Percentiles rank a stretch among this genome's conserved stretches.
These are phyloP conservation scores for Blastocystis hominis DNA, from an alignment of 352 stramenopile species.

Conservation along the genomic window DNA sequence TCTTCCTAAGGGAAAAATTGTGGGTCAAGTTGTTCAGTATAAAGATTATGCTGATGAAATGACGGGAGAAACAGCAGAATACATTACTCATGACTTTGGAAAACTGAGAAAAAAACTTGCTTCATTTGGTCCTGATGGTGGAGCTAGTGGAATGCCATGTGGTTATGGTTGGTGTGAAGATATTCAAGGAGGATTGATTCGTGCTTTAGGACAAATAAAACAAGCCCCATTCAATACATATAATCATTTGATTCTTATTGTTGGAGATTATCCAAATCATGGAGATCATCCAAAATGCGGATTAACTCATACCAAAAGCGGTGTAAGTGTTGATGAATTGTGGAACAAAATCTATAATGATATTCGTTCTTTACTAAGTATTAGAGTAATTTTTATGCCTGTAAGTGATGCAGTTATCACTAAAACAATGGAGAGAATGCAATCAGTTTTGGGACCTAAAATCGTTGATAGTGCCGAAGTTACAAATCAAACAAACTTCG, in stretches of 20 bases:
- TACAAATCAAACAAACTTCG: no score
- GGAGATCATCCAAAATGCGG: no score
- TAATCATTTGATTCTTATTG: conserved; percentile 20
- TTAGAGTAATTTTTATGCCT: background rate
- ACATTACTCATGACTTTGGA: background rate
- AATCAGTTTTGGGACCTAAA: no score
- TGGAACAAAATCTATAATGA: background rate
- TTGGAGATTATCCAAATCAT: background rate
- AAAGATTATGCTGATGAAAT: no score
- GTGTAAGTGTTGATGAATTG: background rate
- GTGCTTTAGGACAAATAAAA: background rate
- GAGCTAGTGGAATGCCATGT: background rate
- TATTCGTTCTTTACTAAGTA: background rate
- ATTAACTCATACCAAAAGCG: no score
- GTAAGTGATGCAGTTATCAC: no score
- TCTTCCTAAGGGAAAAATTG: no score
- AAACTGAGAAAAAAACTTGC: background rate
- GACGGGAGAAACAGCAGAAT: no score
- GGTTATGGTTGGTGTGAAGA: no score
- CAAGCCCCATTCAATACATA: background rate
- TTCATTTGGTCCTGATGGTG: background rate
- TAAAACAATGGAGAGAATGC: no score
- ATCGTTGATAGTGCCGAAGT: no score
- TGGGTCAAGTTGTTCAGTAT: conserved; percentile 24
- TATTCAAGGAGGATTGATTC: no score